Conservation (phyloP, 768 basidiomycete species). For the Xanthoconium stramineum region DNA sequence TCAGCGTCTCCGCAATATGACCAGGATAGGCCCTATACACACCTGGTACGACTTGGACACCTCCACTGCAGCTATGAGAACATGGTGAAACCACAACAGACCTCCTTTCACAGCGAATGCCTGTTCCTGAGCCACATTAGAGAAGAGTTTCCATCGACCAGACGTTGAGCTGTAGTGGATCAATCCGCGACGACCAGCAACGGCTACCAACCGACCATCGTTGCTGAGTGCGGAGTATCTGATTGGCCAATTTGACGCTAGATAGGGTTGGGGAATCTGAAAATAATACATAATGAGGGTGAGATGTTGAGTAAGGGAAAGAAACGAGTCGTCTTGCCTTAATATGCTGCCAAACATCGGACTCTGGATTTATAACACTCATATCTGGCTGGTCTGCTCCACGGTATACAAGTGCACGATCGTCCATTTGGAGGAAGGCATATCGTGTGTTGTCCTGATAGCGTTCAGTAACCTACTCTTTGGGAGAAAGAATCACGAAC, state of each 20-base stretch:
- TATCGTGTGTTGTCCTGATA: conserved; percentile 92
- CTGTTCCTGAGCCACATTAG: conserved; percentile 77
- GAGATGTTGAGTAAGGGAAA: background rate
- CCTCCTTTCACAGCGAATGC: conserved; percentile 88
- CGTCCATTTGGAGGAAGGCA: conserved; percentile 94
- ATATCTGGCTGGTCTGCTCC: conserved; percentile 97
- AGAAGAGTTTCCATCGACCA: conserved; percentile 93
- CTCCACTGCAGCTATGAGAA: conserved; percentile 89
- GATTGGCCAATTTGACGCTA: conserved; percentile 91
- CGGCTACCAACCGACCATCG: conserved; percentile 88
- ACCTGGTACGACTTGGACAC: conserved; percentile 77
- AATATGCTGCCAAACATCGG: conserved; percentile 97
- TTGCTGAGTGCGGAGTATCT: conserved; percentile 86
- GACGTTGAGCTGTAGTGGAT: conserved; percentile 93
- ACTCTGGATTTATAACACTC: conserved; percentile 97
- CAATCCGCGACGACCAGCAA: conserved; percentile 88
- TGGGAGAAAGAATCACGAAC: conserved; percentile 42
- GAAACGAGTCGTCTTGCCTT: conserved; percentile 48
- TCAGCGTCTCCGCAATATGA: background rate
- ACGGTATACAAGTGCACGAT: conserved; percentile 87
- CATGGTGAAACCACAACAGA: conserved; percentile 94
- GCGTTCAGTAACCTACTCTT: conserved; percentile 3
- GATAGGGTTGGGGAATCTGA: conserved; percentile 86
- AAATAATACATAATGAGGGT: background rate
- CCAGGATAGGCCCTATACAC: conserved; percentile 13